Evolutionary conservation across 73 alveolate species (phyloP).

Genomic region (Paramecium sexaurelia): DNA sequence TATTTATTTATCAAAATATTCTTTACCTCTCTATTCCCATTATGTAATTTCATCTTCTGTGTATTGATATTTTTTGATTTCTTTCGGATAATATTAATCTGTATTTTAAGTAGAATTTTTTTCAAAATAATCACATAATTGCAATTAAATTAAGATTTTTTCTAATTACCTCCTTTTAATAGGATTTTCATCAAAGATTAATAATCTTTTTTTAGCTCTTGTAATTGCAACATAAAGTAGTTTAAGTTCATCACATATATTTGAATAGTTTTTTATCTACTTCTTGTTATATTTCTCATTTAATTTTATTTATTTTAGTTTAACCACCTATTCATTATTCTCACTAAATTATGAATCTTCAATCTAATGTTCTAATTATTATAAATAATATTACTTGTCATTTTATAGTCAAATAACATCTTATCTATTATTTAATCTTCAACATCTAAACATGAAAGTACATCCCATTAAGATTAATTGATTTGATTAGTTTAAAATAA

Average conservation of each 20-base stretch:
- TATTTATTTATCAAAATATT: slow-evolving; percentile 79
- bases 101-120: too few species aligned
- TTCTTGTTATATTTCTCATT: neutral
- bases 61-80: neutral
- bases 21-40: slow-evolving; percentile 81
- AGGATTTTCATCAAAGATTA: slow-evolving; percentile 81
- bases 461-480: slow-evolving; percentile 57
- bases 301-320: neutral
- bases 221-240: slow-evolving; percentile 87
- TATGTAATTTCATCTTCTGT: neutral
- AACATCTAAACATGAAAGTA: neutral
- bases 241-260: slow-evolving; percentile 85
- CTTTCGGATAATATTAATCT: neutral
- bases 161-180: slow-evolving; percentile 70
- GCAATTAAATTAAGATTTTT: slow-evolving; percentile 73
- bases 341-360: neutral
- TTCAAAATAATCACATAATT: slow-evolving; percentile 39
- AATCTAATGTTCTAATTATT: neutral
- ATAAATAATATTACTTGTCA: too few species aligned
- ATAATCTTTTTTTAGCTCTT: slow-evolving; percentile 82
- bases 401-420: neutral
- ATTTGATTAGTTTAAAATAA: slow-evolving; percentile 51
- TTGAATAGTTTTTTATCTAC: neutral
- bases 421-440: neutral
- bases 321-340: neutral